These are phyloP conservation scores for Xanthoceras sorbifolium DNA, from an alignment of 345 rosid genomes.

Conservation along the genomic window DNA sequence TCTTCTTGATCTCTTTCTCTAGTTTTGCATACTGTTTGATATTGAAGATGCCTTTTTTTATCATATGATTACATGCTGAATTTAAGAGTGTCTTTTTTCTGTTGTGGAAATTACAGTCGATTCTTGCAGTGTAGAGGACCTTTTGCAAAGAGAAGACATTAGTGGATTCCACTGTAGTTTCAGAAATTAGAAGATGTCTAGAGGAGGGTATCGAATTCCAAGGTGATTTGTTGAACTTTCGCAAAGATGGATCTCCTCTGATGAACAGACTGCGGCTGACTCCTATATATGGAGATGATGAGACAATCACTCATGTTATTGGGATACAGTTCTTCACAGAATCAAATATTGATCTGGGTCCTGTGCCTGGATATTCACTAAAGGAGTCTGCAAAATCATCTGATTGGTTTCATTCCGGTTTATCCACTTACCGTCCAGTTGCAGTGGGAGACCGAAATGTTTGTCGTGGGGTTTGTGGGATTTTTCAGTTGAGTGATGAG, in stretches of 20 bases:
- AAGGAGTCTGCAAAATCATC: constrained; percentile 57
- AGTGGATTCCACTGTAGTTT: constrained; percentile 69
- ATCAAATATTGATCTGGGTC: constrained; percentile 82
- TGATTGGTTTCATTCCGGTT: constrained; percentile 39
- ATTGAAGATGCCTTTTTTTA: not conserved
- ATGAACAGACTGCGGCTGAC: constrained; percentile 78
- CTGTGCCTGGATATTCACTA: constrained; percentile 52
- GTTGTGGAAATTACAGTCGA: constrained; percentile 52
- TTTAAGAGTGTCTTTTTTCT: constrained; percentile 21
- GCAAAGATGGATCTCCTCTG: constrained; percentile 81
- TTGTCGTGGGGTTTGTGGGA: constrained; percentile 63
- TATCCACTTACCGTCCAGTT: constrained; percentile 40
- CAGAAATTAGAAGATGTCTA: constrained; percentile 80
- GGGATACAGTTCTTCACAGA: constrained; percentile 85
- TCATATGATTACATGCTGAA: constrained; percentile 20
- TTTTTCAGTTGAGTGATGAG: constrained; percentile 74
- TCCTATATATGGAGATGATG: constrained; percentile 87
- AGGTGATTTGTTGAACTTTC: constrained; percentile 82
- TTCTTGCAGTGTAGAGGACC: constrained; percentile 94
- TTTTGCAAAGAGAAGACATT: constrained; percentile 84
- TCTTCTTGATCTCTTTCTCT: constrained; percentile 4
- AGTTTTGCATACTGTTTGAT: constrained; percentile 4
- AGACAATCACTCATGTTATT: constrained; percentile 71
- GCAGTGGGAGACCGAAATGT: constrained; percentile 59
- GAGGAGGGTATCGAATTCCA: constrained; percentile 83